These are phyloP conservation scores for Fonsecaea multimorphosa DNA, from an alignment of 2,329 filamentous ascomycete species.

Conservation along the genomic window DNA sequence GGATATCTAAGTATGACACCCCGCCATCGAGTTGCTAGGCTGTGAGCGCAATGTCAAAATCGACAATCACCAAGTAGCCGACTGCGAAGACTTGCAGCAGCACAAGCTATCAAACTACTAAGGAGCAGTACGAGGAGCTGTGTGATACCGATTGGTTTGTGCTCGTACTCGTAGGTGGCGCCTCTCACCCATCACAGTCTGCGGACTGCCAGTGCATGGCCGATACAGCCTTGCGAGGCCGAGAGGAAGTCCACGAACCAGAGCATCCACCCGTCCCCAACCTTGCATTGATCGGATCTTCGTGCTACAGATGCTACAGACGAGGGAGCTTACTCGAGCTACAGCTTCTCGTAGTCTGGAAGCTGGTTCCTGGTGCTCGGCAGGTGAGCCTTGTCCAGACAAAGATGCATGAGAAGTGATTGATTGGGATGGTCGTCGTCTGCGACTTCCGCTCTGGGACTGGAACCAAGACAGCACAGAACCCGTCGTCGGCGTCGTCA, in stretches of 20 bases:
- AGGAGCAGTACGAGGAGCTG: too few relatives aligned
- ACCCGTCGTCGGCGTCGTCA: not conserved
- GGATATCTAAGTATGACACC: not conserved
- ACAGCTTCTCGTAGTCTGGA: not conserved
- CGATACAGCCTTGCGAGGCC: not conserved
- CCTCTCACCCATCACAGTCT: too few relatives aligned
- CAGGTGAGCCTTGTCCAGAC: not conserved
- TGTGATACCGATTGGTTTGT: too few relatives aligned
- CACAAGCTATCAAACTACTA: too few relatives aligned
- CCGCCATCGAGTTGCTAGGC: not conserved
- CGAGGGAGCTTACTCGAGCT: not conserved
- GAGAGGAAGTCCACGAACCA: not conserved
- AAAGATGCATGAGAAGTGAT: not conserved
- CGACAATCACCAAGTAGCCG: too few relatives aligned
- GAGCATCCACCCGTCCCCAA: not conserved
- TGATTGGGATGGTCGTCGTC: not conserved
- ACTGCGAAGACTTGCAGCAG: too few relatives aligned
- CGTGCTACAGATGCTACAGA: not conserved
- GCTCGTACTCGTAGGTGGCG: too few relatives aligned
- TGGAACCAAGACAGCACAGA: not conserved
- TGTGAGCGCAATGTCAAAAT: not conserved
- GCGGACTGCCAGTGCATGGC: too few relatives aligned
- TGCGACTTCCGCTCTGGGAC: constrained; percentile 1
- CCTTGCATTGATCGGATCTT: not conserved
- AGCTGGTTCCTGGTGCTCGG: not conserved